Conservation (phyloP, 1,139 yeast genomes). For the Suzukiozyma palmioleophila region DNA sequence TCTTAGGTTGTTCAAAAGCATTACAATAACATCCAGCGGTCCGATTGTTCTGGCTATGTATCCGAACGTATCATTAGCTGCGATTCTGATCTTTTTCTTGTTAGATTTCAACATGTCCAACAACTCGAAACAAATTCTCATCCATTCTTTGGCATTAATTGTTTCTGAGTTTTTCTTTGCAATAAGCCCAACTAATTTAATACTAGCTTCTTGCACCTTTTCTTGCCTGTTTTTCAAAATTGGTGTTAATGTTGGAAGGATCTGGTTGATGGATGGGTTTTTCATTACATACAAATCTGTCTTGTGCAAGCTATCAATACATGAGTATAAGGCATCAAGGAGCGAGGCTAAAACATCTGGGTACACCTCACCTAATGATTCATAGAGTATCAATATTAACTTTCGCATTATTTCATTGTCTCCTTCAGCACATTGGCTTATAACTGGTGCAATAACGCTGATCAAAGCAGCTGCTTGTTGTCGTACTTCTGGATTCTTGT, state of each 20-base stretch:
- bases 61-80: constrained; percentile 91
- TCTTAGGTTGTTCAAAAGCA: constrained; percentile 75
- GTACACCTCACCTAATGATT: constrained; percentile 89
- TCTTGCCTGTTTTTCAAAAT: constrained; percentile 87
- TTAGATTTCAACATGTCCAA: constrained; percentile 86
- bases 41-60: constrained; percentile 90
- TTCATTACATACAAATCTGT: constrained; percentile 54
- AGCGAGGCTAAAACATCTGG: constrained; percentile 93
- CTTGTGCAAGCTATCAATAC: constrained; percentile 30
- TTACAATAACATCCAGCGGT: constrained; percentile 89
- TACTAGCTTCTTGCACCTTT: constrained; percentile 84
- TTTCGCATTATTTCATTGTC: constrained; percentile 58
- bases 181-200: constrained; percentile 74
- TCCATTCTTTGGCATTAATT: constrained; percentile 94
- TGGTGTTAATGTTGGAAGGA: constrained; percentile 87
- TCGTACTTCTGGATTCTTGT: constrained; percentile 68
- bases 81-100: constrained; percentile 71
- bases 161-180: constrained; percentile 83
- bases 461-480: constrained; percentile 86
- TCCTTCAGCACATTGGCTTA: constrained; percentile 53
- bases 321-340: constrained; percentile 59
- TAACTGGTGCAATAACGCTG: constrained; percentile 60
- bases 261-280: constrained; percentile 80
- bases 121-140: constrained; percentile 90
- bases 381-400: constrained; percentile 75